phyloP scores from a whole-genome alignment of 345 rosid genomes.

The Rhizophora mangle region DNA sequence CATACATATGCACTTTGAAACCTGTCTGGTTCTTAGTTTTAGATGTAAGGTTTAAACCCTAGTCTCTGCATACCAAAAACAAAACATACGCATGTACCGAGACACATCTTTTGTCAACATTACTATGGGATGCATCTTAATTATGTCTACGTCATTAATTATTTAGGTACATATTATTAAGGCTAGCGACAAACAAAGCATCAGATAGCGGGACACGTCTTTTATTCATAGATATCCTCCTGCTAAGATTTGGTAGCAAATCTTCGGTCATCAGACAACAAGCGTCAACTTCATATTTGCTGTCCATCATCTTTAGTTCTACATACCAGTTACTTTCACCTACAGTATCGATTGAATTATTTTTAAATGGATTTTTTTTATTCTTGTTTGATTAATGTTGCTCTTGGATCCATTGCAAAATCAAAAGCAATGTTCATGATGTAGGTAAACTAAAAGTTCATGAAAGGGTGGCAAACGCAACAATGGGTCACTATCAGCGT shows the following conservation, averaged over 20 bases:
- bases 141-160: too few relatives aligned
- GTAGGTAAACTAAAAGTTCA: too few relatives aligned
- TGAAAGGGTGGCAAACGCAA: too few relatives aligned
- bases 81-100: too few relatives aligned
- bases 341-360: not conserved
- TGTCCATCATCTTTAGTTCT: not conserved
- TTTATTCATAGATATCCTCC: not conserved
- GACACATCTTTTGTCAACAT: too few relatives aligned
- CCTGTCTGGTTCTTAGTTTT: too few relatives aligned
- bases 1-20: too few relatives aligned
- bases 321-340: not conserved
- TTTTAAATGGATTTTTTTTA: not conserved
- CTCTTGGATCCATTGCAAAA: not conserved
- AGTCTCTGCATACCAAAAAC: too few relatives aligned
- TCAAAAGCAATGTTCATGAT: not conserved
- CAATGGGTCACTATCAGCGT: constrained; percentile 17
- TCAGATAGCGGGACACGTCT: not conserved
- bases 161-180: not conserved
- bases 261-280: not conserved
- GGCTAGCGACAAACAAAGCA: not conserved
- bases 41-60: too few relatives aligned
- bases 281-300: not conserved
- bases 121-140: too few relatives aligned
- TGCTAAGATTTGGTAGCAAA: not conserved
- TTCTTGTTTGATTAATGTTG: not conserved